Base-by-base conservation (phyloP, 2,329 filamentous ascomycete species). In the Sporothrix schenckii region DNA sequence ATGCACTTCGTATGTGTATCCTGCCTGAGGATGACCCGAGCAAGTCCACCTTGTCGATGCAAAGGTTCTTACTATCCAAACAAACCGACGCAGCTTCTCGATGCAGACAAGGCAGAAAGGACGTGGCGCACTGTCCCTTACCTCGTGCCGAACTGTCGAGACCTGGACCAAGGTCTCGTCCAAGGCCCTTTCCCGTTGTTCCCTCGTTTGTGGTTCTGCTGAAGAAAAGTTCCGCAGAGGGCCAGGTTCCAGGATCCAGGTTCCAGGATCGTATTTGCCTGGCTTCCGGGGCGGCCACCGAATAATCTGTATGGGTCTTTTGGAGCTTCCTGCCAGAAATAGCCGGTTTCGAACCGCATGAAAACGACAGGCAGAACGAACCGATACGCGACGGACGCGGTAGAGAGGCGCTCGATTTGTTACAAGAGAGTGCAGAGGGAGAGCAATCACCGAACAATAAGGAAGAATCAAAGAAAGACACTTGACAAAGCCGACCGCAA, bases 291-390 rank as follows among this genome's bases (percentile, higher is more conserved):
- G 24, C 13, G 4, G 56, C 34, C 34, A 9, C 34, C 41, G 41
- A 44, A 14, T 44, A 13, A 13, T 13, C 41, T 44, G 24, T 34
- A 6, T 34, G 52, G 27, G 30, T 11, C 21, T 41, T 14, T 47
- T n/a, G 34, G 61, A 66, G 61, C 61, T 49, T 66, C 47, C 49
- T 34, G 44, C 49, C 49, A 47, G 27, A 39, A 34, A 34, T 69
- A 65, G 50, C 58, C 68, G 58, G 68, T 69, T 69, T 69, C 68
- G 68, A 54, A 69, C 60, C 68, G 50, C 68, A 69, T 69, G 39
- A 69, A 39, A 69, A 16, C 14, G n/a, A 27, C 24, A 47, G 47
- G 63, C 53, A 53, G 63, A 66, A 68, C 16, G 7, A n/a, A 10
- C 27, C 49, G 27, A 24, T 41, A 54, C 27, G 50, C 65, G 30